phyloP scores from a whole-genome alignment of 2,329 filamentous ascomycete species.

The Coleophoma eucalyptorum region DNA sequence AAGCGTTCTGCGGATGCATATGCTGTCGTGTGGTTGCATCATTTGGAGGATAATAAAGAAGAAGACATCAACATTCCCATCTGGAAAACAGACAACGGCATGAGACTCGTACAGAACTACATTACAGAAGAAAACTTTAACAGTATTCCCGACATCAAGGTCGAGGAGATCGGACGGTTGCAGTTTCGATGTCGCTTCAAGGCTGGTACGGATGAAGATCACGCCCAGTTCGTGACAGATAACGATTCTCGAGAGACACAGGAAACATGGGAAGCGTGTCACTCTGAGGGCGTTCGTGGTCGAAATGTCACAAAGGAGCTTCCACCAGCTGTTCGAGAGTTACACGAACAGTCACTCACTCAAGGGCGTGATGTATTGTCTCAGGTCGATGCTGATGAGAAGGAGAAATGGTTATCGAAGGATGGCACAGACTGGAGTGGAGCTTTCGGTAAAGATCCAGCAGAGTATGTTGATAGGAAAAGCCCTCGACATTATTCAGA shows the following conservation, averaged over 20 bases:
- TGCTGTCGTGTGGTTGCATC: constrained; percentile 80
- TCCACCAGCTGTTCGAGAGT: constrained; percentile 64
- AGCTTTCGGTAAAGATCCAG: constrained; percentile 77
- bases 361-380: constrained; percentile 79
- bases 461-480: constrained; percentile 18
- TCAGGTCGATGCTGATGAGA: constrained; percentile 66
- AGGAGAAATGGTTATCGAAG: constrained; percentile 72
- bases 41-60: constrained; percentile 77
- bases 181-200: constrained; percentile 82
- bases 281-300: constrained; percentile 77
- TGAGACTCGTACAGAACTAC: constrained; percentile 85
- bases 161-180: constrained; percentile 77
- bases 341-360: constrained; percentile 79
- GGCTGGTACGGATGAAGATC: constrained; percentile 82
- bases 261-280: constrained; percentile 91
- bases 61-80: constrained; percentile 82
- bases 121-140: constrained; percentile 75
- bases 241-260: constrained; percentile 91
- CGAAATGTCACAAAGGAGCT: constrained; percentile 70
- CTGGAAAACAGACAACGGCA: constrained; percentile 74
- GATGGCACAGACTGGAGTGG: constrained; percentile 84
- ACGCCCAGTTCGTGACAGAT: constrained; percentile 77
- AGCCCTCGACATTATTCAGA: constrained; percentile 4
- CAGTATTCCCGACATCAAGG: constrained; percentile 67
- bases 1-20: constrained; percentile 72